A percentile compares a stretch with the other conserved stretches of the same genome.
Conservation (phyloP, 2,329 filamentous ascomycete species). For the Xylaria digitata region DNA sequence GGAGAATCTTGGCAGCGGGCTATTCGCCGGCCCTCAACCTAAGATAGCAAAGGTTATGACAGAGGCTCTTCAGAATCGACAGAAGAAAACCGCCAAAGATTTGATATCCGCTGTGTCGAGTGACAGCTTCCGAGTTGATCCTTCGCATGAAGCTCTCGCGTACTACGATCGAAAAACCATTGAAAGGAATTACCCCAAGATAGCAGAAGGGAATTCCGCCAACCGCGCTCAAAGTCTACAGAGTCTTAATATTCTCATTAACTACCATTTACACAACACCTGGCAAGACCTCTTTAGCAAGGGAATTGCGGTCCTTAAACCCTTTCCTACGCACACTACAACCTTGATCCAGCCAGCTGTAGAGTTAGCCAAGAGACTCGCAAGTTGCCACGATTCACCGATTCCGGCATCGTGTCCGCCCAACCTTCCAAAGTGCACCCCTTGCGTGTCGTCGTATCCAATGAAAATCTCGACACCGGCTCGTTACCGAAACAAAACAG, state of each 20-base stretch:
- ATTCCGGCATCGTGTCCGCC: constrained; percentile 85
- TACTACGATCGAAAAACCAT: constrained; percentile 77
- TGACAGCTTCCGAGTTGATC: constrained; percentile 73
- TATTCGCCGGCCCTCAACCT: constrained; percentile 77
- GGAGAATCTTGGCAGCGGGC: constrained; percentile 74
- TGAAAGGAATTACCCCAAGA: constrained; percentile 71
- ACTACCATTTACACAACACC: constrained; percentile 83
- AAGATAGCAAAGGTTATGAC: constrained; percentile 73
- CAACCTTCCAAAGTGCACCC: constrained; percentile 77
- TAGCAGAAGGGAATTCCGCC: constrained; percentile 71
- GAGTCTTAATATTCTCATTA: constrained; percentile 79
- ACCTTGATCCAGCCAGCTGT: constrained; percentile 76
- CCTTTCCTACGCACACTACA: constrained; percentile 79
- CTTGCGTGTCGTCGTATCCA: constrained; percentile 74
- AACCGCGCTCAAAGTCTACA: constrained; percentile 70
- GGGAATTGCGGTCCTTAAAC: constrained; percentile 85
- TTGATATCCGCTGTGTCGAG: constrained; percentile 71
- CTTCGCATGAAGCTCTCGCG: constrained; percentile 74
- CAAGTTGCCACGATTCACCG: constrained; percentile 78
- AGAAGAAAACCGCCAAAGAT: constrained; percentile 67
- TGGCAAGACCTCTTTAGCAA: constrained; percentile 84
- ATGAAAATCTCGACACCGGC: constrained; percentile 75
- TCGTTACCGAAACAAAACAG: constrained; percentile 76
- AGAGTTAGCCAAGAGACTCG: constrained; percentile 79
- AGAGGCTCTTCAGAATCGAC: constrained; percentile 66